These are phyloP conservation scores for Aphanomyces stellatus DNA, from an alignment of 352 stramenopile species.

Conservation along the genomic window DNA sequence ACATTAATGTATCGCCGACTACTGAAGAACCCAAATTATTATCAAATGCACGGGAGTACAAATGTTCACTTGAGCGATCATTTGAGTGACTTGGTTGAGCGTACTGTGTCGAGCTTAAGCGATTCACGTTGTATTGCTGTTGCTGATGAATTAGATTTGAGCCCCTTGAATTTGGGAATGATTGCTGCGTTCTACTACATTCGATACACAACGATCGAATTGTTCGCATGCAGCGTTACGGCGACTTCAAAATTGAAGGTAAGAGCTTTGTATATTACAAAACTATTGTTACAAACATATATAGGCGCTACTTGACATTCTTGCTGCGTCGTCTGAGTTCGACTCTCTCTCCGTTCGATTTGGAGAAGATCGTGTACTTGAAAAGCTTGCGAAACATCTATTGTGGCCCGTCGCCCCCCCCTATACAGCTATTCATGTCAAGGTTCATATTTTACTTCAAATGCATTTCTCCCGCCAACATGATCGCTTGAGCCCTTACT, in stretches of 20 bases:
- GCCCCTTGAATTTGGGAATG: conserved; percentile 98
- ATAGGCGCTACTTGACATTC: conserved; percentile 91
- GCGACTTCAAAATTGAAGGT: conserved; percentile 93
- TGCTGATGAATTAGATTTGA: conserved; percentile 90
- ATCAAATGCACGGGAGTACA: conserved; percentile 93
- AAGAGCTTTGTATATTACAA: conserved; percentile 15
- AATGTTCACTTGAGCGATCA: conserved; percentile 95
- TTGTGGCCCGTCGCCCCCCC: conserved; percentile 84
- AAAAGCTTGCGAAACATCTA: conserved; percentile 90
- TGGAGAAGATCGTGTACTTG: conserved; percentile 91
- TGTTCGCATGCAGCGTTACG: conserved; percentile 97
- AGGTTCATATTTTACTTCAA: conserved; percentile 96
- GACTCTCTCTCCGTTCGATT: conserved; percentile 88
- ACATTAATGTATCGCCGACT: conserved; percentile 98
- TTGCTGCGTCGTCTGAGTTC: conserved; percentile 96
- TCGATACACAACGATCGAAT: conserved; percentile 98
- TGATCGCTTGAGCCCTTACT: conserved; percentile 82
- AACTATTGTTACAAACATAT: background rate
- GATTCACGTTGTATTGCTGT: conserved; percentile 95
- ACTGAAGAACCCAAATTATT: conserved; percentile 99
- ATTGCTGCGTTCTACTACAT: conserved; percentile 99
- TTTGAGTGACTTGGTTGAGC: conserved; percentile 98
- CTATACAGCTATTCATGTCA: conserved; percentile 92
- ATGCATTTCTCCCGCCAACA: conserved; percentile 95
- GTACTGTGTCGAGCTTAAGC: conserved; percentile 93